Conservation (phyloP, 2,329 filamentous ascomycete species). For the Shiraia bambusicola region DNA sequence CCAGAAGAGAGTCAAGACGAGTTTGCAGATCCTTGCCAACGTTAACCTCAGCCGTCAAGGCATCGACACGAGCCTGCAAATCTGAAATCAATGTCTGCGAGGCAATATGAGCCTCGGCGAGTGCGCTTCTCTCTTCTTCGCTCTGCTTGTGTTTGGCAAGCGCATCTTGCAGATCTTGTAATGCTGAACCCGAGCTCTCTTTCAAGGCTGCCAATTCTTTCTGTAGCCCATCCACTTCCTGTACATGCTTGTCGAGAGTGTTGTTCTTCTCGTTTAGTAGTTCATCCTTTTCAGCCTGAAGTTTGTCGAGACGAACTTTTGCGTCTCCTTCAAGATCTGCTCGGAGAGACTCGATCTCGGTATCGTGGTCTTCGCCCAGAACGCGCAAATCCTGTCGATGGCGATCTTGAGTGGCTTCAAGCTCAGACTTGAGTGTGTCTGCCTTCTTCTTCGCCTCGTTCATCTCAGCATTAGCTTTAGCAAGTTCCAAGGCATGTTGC, state of each 20-base stretch:
- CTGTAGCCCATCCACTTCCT: conserved; percentile 22
- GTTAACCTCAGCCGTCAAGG: conserved; percentile 16
- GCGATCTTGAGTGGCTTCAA: conserved; percentile 27
- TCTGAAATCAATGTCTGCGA: conserved; percentile 25
- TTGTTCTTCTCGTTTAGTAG: conserved; percentile 35
- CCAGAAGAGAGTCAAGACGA: conserved; percentile 15
- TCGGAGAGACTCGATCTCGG: conserved; percentile 38
- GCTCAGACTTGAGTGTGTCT: conserved; percentile 29
- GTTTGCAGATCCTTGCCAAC: conserved; percentile 12
- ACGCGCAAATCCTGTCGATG: conserved; percentile 33
- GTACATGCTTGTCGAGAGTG: conserved; percentile 17
- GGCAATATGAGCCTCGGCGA: conserved; percentile 22
- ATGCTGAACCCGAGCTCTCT: conserved; percentile 26
- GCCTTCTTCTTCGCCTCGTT: conserved; percentile 29
- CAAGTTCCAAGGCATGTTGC: conserved; percentile 27
- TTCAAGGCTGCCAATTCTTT: conserved; percentile 22
- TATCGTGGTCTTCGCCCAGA: conserved; percentile 37
- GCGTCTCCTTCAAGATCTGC: conserved; percentile 41
- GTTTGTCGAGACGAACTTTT: conserved; percentile 34
- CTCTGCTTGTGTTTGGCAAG: conserved; percentile 26
- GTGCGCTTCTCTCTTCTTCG: conserved; percentile 24
- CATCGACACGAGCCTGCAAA: conserved; percentile 25
- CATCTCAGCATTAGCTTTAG: conserved; percentile 28
- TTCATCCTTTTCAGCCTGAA: conserved; percentile 36
- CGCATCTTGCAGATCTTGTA: conserved; percentile 25